A percentile compares a stretch with the other conserved stretches of the same genome.
phyloP scores from a whole-genome alignment of 371 early-diverging fungal genomes.

The Agmasoma carcini region DNA sequence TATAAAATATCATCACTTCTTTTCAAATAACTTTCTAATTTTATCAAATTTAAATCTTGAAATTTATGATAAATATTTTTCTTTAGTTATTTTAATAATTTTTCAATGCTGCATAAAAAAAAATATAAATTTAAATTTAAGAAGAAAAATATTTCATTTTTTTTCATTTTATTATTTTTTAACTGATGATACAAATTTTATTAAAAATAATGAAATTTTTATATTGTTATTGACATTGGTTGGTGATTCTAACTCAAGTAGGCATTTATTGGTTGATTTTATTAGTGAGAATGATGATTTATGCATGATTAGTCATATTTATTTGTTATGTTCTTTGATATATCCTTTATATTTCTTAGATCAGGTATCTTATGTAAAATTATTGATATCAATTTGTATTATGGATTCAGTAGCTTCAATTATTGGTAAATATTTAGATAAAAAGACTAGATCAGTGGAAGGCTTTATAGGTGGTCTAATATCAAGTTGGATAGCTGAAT shows the following conservation, averaged over 20 bases:
- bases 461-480: constrained; percentile 19
- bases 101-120: neutral
- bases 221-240: no score
- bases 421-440: constrained; percentile 6
- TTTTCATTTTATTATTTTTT: constrained; percentile 1
- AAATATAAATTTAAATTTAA: constrained; percentile 8
- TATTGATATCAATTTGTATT: constrained; percentile 32
- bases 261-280: constrained; percentile 7
- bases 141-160: constrained; percentile 33
- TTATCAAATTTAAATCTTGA: neutral
- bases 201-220: no score
- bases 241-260: constrained; percentile 1
- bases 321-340: constrained; percentile 14
- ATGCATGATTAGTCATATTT: constrained; percentile 12
- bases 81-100: neutral
- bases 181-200: constrained; percentile 19
- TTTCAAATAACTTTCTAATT: neutral
- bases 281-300: constrained; percentile 22
- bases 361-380: neutral
- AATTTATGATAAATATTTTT: neutral
- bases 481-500: constrained; percentile 8
- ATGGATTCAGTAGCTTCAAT: constrained; percentile 37
- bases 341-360: constrained; percentile 22
- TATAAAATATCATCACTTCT: no score
- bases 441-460: constrained; percentile 18